Base-by-base conservation (phyloP, 345 rosid species). In the Theobroma cacao region DNA sequence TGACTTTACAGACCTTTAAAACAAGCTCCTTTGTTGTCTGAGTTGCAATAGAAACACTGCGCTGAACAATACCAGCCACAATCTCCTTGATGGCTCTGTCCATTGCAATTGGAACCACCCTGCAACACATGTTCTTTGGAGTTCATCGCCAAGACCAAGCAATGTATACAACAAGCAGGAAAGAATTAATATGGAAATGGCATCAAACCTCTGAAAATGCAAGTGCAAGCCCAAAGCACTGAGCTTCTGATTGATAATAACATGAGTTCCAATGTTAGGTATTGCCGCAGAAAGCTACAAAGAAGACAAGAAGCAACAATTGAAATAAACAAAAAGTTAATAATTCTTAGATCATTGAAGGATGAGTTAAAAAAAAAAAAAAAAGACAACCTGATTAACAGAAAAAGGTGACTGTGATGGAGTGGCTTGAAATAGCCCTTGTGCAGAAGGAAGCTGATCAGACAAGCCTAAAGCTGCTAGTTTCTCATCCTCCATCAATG, bases 1-100 rank as follows among this genome's bases (percentile, higher is more conserved):
- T 74, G 61, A 80, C 66, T n/a, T 28, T 53, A 68, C 82, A 76
- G 79, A 95, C 99, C 99, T 96, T 96, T 73, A 96, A 82, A 78
- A 96, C 99, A 84, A 96, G 97, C 82, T 96, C 98, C 85, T 96
- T 96, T 69, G 98, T 94, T 62, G 98, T 96, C 84, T 96, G 98
- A 66, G 97, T 92, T 61, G 99, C 98, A 83, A 96, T 94, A 53
- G 97, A 91, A 85, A 96, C 99, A 85, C 99, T 96, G 68, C 97
- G 93, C 83, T 96, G 98, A 83, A 96, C 97, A 84, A 94, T 92
- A 76, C 93, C 89, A 75, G 94, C 74, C 72, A 96, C 98, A 47
- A 92, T 94, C 82, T 94, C 99, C 69, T 92, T 96, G 86, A 96
- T 89, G 60, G 99, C 99, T 86, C 97, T 88, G 78, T 94, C 99